A percentile compares a stretch with the other conserved stretches of the same genome.
phyloP scores from a whole-genome alignment of 176 grass and related monocot genomes.

The Musa acuminata region DNA sequence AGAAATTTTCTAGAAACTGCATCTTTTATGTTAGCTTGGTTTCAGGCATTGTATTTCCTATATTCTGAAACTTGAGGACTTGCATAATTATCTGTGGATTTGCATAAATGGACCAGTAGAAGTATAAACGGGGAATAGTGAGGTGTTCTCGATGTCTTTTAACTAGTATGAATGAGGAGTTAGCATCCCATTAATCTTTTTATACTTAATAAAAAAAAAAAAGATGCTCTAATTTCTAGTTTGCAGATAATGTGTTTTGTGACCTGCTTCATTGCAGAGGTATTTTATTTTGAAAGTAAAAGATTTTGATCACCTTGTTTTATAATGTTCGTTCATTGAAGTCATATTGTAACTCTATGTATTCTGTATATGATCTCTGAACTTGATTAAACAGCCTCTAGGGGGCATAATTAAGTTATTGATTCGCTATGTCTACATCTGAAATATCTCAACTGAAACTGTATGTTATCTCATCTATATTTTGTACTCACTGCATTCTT shows the following conservation, averaged over 20 bases:
- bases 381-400: background rate
- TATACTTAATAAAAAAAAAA: too few relatives aligned
- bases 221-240: background rate
- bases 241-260: background rate
- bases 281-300: background rate
- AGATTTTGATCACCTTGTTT: background rate
- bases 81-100: too few relatives aligned
- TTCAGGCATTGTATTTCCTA: too few relatives aligned
- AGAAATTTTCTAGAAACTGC: too few relatives aligned
- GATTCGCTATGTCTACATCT: background rate
- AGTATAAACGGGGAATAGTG: background rate
- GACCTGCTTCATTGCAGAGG: background rate
- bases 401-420: background rate
- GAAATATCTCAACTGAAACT: background rate
- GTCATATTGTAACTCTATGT: background rate
- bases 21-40: too few relatives aligned
- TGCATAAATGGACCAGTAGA: too few relatives aligned
- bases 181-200: too few relatives aligned
- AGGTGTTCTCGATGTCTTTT: background rate
- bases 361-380: background rate
- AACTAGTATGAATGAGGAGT: background rate
- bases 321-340: background rate
- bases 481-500: background rate
- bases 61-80: too few relatives aligned
- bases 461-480: background rate